Evolutionary conservation across 306 rosid genomes (phyloP), one percentile per base, ranked within the genome.

Genomic region (Notholithocarpus densiflorus): DNA sequence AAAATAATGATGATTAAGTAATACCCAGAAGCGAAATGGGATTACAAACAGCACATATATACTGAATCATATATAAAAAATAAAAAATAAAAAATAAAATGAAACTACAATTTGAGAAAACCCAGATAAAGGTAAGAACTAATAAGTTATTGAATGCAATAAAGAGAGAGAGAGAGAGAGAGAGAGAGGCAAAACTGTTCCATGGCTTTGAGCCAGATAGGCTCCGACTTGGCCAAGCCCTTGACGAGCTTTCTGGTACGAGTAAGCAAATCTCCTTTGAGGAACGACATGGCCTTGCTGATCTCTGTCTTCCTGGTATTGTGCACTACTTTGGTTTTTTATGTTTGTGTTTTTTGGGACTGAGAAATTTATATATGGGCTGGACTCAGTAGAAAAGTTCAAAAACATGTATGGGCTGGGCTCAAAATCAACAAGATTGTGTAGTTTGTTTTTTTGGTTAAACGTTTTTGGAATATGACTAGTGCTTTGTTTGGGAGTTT

Each of bases 141-240:
- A 34, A 11, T 7, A 21, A 1, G 2, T 0, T 1, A 56, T 6
- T 1, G 17, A 37, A 9, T 34, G 15, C 19, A 71, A 32, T 17
- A 60, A 3, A 27, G 29, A 27, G 20, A 60, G 1, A 57, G 51
- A 68, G 37, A 11, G 54, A 5, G 68, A 29, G 68, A 29, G 77
- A 75, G 65, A 62, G 68, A 70, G 75, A 69, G 69, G 79, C 89
- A 31, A 48, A 48, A 92, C 97, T 84, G 91, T 80, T 92, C 93
- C 98, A 92, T 92, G 84, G 97, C 98, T 87, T 94, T 94, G 85
- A 92, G 93, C 97, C 97, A 94, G 53, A 86, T 60, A 20, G 98
- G 97, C 84, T 94, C 91, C 0, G 92, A 83, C 82, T 78, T 86
- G 79, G 97, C 98, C 72, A 89, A 70, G 57, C 98, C 98, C 86